Evolutionary conservation across 2,329 filamentous ascomycete genomes (phyloP).

Genomic region (Calonectria crousiana): DNA sequence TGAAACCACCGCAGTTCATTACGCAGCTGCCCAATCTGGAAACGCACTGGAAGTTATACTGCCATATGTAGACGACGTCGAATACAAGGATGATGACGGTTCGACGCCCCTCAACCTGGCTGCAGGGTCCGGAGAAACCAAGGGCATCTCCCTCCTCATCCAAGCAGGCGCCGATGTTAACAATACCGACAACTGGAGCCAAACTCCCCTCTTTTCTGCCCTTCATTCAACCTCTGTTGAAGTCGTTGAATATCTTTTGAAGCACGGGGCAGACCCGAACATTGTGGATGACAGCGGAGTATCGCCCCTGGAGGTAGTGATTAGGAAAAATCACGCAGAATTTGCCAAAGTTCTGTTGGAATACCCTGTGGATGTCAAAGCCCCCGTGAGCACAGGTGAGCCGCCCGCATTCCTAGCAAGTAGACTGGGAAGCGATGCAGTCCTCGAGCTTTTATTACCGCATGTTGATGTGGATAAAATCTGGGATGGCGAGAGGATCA

Average conservation of each 20-base stretch:
- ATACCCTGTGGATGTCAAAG: slow-evolving; percentile 19
- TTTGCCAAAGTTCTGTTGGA: slow-evolving; percentile 29
- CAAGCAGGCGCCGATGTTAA: slow-evolving; percentile 32
- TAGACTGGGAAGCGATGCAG: slow-evolving; percentile 19
- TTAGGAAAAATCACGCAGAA: slow-evolving; percentile 27
- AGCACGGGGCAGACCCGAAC: slow-evolving; percentile 30
- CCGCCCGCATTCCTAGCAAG: slow-evolving; percentile 30
- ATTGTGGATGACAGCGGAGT: slow-evolving; percentile 22
- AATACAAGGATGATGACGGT: slow-evolving; percentile 29
- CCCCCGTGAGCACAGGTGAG: slow-evolving; percentile 23
- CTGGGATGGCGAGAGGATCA: slow-evolving; percentile 25
- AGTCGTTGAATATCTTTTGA: slow-evolving; percentile 27
- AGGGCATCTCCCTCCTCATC: slow-evolving; percentile 26
- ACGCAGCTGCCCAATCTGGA: slow-evolving; percentile 31
- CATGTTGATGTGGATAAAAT: slow-evolving; percentile 29
- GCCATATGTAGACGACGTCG: slow-evolving; percentile 29
- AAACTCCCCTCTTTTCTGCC: slow-evolving; percentile 32
- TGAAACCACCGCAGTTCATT: slow-evolving; percentile 34
- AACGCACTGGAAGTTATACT: slow-evolving; percentile 29
- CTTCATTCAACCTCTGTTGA: slow-evolving; percentile 26
- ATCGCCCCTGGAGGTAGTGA: slow-evolving; percentile 27
- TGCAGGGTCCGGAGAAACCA: slow-evolving; percentile 21
- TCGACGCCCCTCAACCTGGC: slow-evolving; percentile 32
- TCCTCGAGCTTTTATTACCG: slow-evolving; percentile 27
- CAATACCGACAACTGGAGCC: slow-evolving; percentile 25